phyloP scores from a whole-genome alignment of 176 grass and related monocot species.

The Oryza longistaminata region DNA sequence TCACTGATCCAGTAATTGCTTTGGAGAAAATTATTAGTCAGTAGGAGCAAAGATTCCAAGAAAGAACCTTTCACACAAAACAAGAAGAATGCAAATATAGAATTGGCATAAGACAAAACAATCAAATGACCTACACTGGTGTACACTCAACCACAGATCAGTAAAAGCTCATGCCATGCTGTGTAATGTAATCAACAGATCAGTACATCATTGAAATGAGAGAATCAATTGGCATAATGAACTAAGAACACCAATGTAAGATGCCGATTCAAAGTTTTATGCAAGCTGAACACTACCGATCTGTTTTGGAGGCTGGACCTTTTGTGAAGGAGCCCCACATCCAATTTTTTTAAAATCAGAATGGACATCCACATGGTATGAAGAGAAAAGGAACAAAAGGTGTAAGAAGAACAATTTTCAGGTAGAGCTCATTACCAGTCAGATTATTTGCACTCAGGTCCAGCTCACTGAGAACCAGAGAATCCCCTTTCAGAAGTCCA shows the following conservation, averaged over 20 bases:
- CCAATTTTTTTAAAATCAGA: background rate
- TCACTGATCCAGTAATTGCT: background rate
- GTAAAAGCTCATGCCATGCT: background rate
- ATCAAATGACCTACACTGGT: background rate
- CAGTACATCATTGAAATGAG: background rate
- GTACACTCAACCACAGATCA: background rate
- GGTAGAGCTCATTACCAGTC: slow-evolving; percentile 57
- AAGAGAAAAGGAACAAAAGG: background rate
- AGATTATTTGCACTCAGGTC: slow-evolving; percentile 95
- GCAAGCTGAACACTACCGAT: background rate
- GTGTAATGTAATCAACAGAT: slow-evolving; percentile 8
- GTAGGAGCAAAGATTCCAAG: background rate
- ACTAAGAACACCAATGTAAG: background rate
- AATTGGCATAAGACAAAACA: background rate
- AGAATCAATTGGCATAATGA: background rate
- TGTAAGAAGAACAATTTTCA: background rate
- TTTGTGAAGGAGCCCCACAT: background rate
- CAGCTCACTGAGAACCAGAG: slow-evolving; percentile 82
- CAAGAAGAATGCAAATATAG: background rate
- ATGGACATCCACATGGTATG: slow-evolving; percentile 16
- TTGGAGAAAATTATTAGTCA: background rate
- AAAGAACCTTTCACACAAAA: background rate
- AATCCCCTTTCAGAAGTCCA: slow-evolving; percentile 93
- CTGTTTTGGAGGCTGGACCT: background rate
- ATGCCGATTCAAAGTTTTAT: background rate